Base-by-base conservation (phyloP, 306 rosid genomes). In the Acmispon strigosus region DNA sequence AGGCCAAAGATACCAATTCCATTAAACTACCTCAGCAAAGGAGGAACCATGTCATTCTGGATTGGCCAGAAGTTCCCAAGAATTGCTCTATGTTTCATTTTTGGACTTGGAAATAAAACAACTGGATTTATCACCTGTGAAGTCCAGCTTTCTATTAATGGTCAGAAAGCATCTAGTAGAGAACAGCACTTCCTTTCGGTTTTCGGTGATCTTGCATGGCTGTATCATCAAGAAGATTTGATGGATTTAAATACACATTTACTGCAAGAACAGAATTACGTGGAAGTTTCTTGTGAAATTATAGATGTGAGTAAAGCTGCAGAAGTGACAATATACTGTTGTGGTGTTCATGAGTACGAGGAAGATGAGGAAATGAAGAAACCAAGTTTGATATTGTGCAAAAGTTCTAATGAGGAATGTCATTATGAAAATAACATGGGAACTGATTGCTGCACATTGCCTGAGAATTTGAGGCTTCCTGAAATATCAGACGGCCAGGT, bases 171-270 rank as follows among this genome's bases (percentile, higher is more conserved):
- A 76, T 57, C 48, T 18, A 68, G 9, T 16, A 76, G 16, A 49
- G 64, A 22, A 68, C 41, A 59, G 56, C 8, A 57, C 63, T 76
- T 76, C 55, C 70, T 58, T 50, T 68, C 70, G 6, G 75, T 70
- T 27, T 34, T 32, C 12, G 61, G 73, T 55, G 69, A 78, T 71
- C 69, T 62, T 55, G 39, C 42, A 48, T 78, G 77, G 82, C 22
- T 47, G 2, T 70, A 63, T 78, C 66, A 71, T 57, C 72, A 19
- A 63, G 76, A 70, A 60, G 56, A 78, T 37, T 19, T 62, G 67
- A 71, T 70, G 63, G 82, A 63, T 39, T 78, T 78, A 37, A 63
- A 45, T 63, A 24, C 75, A 68, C 66, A 76, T 76, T 68, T 76
- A 68, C 16, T 63, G 47, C 60, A 55, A 19, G 82, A 70, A 45